Evolutionary conservation across 2,329 filamentous ascomycete genomes (phyloP), one percentile per base, ranked within the genome.

Genomic region (Trichoderma sp.): DNA sequence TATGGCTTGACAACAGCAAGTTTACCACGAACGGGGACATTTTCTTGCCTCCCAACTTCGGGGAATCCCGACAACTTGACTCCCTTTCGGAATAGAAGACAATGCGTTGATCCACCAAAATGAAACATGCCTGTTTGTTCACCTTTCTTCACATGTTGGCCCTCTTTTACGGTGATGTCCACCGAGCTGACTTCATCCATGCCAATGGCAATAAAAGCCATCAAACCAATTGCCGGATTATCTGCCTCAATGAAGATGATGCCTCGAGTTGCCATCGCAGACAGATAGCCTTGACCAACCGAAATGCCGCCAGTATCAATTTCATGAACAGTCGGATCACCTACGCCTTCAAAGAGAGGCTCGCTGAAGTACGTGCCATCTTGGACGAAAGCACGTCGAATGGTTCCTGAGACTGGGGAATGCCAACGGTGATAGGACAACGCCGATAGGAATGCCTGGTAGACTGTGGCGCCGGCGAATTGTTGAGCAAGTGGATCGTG

Each of bases 111-210:
- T 0, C 92, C 92, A n/a, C 92, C 92, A 78, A 91, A 94, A 77
- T 94, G 92, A 80, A 94, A 94, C 91, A 93, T 93, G 56, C 92
- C 92, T 51, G 90, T 84, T 82, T 93, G 83, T 5, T 93, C 87
- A 1, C 92, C 92, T 83, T 93, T 94, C 67, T 84, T 83, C 18
- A 94, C 77, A 67, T 86, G 84, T 78, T 93, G 86, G 0, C 91
- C 91, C 77, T 90, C 87, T 75, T 85, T 85, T 12, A 93, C 90
- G 0, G 88, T 91, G 63, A 93, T 89, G 66, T 93, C 91, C 76
- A 91, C 93, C 0, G 90, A 90, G 72, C 87, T 91, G 14, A 94
- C 92, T 80, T 95, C 92, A 56, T 89, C 90, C 92, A 94, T 94
- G 1, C 92, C 92, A 4, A 94, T 86, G 1, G 87, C 89, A 14